phyloP scores from a whole-genome alignment of 345 rosid species.

The Nasturtium officinale region DNA sequence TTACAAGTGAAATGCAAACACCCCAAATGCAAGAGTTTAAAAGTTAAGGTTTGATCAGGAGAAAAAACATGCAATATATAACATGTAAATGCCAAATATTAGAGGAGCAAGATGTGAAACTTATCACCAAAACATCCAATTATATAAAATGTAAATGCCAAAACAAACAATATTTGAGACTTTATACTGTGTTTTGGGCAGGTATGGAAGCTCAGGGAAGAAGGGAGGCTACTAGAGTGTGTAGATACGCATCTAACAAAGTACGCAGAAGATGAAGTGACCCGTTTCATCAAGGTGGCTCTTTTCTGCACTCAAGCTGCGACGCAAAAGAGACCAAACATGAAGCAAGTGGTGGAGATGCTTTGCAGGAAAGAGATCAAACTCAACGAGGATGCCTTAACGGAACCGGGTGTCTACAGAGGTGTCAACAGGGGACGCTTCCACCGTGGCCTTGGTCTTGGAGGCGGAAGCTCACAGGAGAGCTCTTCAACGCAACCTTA shows the following conservation, averaged over 20 bases:
- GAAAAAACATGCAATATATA: not conserved
- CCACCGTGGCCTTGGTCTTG: conserved; percentile 34
- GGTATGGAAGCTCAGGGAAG: conserved; percentile 86
- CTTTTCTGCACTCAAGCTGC: conserved; percentile 85
- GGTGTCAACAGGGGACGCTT: conserved; percentile 50
- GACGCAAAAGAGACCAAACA: conserved; percentile 68
- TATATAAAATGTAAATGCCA: not conserved
- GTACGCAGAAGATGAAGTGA: conserved; percentile 64
- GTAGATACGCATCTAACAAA: conserved; percentile 67
- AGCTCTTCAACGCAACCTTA: conserved; percentile 53
- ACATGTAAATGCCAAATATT: not conserved
- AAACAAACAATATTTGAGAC: not conserved
- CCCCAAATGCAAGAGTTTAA: not conserved
- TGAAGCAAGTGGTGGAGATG: conserved; percentile 91
- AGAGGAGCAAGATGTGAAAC: too few relatives aligned
- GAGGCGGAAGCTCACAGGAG: conserved; percentile 43
- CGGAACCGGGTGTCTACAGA: conserved; percentile 67
- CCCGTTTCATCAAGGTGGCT: conserved; percentile 70
- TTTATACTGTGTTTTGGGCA: conserved; percentile 32
- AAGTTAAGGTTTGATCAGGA: not conserved
- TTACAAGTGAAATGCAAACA: not conserved
- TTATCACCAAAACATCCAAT: not conserved
- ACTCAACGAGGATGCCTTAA: conserved; percentile 66
- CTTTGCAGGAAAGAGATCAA: conserved; percentile 61
- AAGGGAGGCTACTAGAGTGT: conserved; percentile 65